Conservation (phyloP, 768 basidiomycete genomes). For the Kwoniella mangroviensis region DNA sequence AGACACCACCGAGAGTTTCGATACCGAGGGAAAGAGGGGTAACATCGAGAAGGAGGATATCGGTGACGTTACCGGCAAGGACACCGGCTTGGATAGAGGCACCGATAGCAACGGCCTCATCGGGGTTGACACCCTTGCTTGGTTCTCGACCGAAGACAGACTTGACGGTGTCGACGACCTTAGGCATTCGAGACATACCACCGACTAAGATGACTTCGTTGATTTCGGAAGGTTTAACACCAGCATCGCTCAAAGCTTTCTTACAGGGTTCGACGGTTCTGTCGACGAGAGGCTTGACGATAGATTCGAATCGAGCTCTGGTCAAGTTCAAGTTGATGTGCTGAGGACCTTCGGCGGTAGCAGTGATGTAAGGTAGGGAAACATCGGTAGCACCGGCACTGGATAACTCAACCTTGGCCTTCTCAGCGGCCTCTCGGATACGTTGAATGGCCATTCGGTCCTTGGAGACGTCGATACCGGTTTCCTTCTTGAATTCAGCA, state of each 20-base stretch:
- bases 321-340: conserved; percentile 92
- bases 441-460: conserved; percentile 98
- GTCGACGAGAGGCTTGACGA: conserved; percentile 80
- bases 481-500: conserved; percentile 91
- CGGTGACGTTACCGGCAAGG: conserved; percentile 92
- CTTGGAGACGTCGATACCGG: conserved; percentile 74
- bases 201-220: conserved; percentile 98
- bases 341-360: conserved; percentile 90
- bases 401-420: conserved; percentile 98
- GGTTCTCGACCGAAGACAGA: conserved; percentile 92
- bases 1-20: conserved; percentile 98
- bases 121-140: conserved; percentile 98
- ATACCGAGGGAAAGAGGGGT: conserved; percentile 78
- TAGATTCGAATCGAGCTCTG: conserved; percentile 85
- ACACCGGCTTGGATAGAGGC: conserved; percentile 99
- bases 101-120: conserved; percentile 98
- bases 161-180: conserved; percentile 92
- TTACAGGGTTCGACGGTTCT: conserved; percentile 95
- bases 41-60: conserved; percentile 73
- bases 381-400: conserved; percentile 94
- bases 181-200: conserved; percentile 98
- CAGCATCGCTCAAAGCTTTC: conserved; percentile 93
- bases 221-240: conserved; percentile 88
- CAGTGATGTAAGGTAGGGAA: conserved; percentile 97
- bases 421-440: conserved; percentile 98